Percentiles rank a stretch among this genome's conserved stretches.
Conservation (phyloP, 108 stramenopile genomes). For the Seminavis robusta region DNA sequence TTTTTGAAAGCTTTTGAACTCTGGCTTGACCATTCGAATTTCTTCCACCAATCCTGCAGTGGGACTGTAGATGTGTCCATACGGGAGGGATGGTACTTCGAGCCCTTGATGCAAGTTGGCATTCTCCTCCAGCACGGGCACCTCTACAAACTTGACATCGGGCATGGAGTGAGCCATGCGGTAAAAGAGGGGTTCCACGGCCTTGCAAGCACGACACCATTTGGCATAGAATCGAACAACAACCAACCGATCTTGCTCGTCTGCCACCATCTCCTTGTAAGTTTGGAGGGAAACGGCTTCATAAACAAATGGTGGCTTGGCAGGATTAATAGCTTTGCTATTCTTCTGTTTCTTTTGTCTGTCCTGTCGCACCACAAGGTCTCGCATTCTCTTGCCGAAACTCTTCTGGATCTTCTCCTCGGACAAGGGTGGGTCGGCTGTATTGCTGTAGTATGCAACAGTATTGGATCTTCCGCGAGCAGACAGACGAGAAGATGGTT, state of each 20-base stretch:
- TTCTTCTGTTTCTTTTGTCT: background rate
- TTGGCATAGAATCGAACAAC: slow-evolving; percentile 78
- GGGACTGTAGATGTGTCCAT: slow-evolving; percentile 70
- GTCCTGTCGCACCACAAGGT: too few relatives aligned
- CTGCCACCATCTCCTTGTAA: slow-evolving; percentile 47
- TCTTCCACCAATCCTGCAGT: slow-evolving; percentile 60
- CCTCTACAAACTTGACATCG: slow-evolving; percentile 57
- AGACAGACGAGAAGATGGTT: too few relatives aligned
- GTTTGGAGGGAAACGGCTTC: slow-evolving; percentile 48
- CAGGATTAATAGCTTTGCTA: background rate
- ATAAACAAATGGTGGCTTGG: slow-evolving; percentile 17
- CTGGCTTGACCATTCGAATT: background rate
- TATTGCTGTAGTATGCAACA: background rate
- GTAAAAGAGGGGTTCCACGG: slow-evolving; percentile 55
- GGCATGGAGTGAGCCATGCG: slow-evolving; percentile 32
- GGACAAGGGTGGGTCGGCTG: too few relatives aligned
- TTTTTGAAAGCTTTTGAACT: background rate
- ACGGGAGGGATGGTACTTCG: slow-evolving; percentile 62
- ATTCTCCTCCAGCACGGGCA: slow-evolving; percentile 67
- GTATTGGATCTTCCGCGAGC: too few relatives aligned
- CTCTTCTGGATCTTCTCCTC: too few relatives aligned
- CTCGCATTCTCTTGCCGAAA: too few relatives aligned
- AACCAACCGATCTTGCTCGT: slow-evolving; percentile 39
- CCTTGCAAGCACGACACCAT: slow-evolving; percentile 80
- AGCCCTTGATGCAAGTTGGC: slow-evolving; percentile 71